Evolutionary conservation across 768 basidiomycete species (phyloP).

Genomic region (Pulveroboletus sp.): DNA sequence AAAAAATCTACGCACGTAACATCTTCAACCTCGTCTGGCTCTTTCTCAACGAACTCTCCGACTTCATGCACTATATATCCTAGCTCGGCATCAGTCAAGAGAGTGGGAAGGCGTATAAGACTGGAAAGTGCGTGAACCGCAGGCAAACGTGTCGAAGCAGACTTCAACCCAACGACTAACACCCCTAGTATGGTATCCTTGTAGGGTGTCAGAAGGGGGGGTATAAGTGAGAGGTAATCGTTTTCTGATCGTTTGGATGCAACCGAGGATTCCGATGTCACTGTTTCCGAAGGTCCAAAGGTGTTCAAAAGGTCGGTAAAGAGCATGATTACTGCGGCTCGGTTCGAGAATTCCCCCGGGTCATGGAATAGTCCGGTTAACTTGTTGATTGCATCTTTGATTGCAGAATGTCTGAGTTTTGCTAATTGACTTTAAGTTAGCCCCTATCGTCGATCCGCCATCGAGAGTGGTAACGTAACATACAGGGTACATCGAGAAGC

Average conservation of each 20-base stretch:
- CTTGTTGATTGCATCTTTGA: constrained; percentile 69
- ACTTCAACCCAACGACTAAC: constrained; percentile 56
- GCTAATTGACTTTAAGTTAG: constrained; percentile 41
- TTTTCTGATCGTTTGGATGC: constrained; percentile 28
- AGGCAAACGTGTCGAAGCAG: constrained; percentile 47
- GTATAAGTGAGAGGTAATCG: constrained; percentile 13
- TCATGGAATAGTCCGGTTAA: constrained; percentile 73
- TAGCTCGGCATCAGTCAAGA: constrained; percentile 72
- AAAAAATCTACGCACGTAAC: constrained; percentile 37
- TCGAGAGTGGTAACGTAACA: constrained; percentile 27
- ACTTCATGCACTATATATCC: constrained; percentile 76
- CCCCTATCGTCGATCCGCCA: neutral
- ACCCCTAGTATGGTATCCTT: constrained; percentile 77
- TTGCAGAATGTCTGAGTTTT: constrained; percentile 62
- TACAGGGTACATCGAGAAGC: constrained; percentile 77
- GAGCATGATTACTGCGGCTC: constrained; percentile 62
- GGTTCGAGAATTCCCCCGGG: constrained; percentile 64
- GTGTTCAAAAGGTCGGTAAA: constrained; percentile 65
- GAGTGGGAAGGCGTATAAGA: constrained; percentile 58
- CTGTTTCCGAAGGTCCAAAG: constrained; percentile 5
- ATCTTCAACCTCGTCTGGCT: constrained; percentile 53
- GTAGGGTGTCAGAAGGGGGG: constrained; percentile 48
- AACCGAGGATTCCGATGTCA: neutral
- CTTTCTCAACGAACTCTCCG: constrained; percentile 58
- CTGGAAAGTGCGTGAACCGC: constrained; percentile 66